Evolutionary conservation across 805 yeast genomes (phyloP), one percentile per base, ranked within the genome.

Genomic region (Wickerhamiella bombiphila): DNA sequence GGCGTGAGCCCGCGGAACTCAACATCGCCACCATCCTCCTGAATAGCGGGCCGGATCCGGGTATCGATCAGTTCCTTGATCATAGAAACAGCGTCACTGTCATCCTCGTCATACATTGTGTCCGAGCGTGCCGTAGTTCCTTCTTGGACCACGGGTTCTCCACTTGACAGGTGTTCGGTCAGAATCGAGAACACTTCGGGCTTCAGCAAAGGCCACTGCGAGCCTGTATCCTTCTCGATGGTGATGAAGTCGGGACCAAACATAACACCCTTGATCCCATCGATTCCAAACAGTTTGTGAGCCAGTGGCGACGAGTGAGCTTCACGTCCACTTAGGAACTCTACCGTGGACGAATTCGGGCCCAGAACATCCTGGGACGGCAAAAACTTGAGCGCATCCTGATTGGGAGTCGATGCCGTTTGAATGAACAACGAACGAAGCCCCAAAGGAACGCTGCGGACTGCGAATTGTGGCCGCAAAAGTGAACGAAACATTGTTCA

Each of bases 11-110:
- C 91, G 42, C 80, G 70, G 56, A 75, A 93, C 50, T 82, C 86
- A 44, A 91, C 76, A 54, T 91, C 97, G 24, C 99, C 99, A 44
- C 99, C 99, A 53, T 91, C 99, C 52, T 91, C 99, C 61, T 85
- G 94, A 41, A 91, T 85, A 1, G 97, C 95, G 1, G 99, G 99
- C 53, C 95, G 76, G 36, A 91, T 86, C 55, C 96, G 74, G 2
- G 98, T 91, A 43, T 80, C 93, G 40, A 93, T 77, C 40, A 91
- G 67, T 54, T 91, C 97, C 50, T 83, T 80, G 52, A 91, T 83
- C 79, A 86, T 79, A 22, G 80, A 74, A 32, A 83, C 79, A 2
- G 83, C 72, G 59, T 88, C 97, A 38, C 70, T 66, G 41, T 79
- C 85, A 35, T 75, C 81, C 34, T 78, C 93, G 8, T 56, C 56